Conservation (phyloP, 2,329 filamentous ascomycete species). For the Kalmusia sp. region DNA sequence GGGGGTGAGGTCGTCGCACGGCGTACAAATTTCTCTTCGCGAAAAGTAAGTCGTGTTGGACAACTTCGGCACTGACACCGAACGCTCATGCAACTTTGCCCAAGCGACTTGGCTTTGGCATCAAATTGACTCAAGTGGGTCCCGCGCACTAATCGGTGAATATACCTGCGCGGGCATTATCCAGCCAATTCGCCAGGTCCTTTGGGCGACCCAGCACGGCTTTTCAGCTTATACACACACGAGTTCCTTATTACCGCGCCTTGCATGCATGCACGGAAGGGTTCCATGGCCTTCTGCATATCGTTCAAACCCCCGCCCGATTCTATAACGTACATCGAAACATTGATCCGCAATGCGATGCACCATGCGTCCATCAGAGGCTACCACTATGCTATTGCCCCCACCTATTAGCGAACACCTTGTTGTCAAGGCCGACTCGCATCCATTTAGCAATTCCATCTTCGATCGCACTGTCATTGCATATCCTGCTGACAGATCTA, state of each 20-base stretch:
- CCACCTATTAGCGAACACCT: neutral
- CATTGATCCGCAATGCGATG: neutral
- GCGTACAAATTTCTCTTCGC: neutral
- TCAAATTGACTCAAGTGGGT: conserved; percentile 14
- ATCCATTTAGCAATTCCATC: too few species aligned
- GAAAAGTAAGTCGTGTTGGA: conserved; percentile 3
- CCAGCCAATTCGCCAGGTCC: too few species aligned
- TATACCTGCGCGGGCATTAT: neutral
- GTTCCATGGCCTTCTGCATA: conserved; percentile 2
- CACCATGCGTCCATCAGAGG: neutral
- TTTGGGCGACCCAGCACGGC: too few species aligned
- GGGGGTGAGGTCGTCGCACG: conserved; percentile 15
- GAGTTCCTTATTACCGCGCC: neutral
- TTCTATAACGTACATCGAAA: neutral
- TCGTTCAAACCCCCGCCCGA: neutral
- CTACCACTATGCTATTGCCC: neutral
- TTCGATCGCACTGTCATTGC: neutral
- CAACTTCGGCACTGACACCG: conserved; percentile 11
- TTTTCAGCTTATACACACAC: neutral
- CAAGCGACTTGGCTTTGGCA: conserved; percentile 16
- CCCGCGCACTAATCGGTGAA: conserved; percentile 18
- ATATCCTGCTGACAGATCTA: conserved; percentile 3
- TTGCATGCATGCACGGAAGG: conserved; percentile 2
- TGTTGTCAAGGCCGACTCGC: neutral
- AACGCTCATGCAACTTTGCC: conserved; percentile 16